phyloP scores from a whole-genome alignment of 202 grass and related monocot species.

The Brachypodium distachyon region DNA sequence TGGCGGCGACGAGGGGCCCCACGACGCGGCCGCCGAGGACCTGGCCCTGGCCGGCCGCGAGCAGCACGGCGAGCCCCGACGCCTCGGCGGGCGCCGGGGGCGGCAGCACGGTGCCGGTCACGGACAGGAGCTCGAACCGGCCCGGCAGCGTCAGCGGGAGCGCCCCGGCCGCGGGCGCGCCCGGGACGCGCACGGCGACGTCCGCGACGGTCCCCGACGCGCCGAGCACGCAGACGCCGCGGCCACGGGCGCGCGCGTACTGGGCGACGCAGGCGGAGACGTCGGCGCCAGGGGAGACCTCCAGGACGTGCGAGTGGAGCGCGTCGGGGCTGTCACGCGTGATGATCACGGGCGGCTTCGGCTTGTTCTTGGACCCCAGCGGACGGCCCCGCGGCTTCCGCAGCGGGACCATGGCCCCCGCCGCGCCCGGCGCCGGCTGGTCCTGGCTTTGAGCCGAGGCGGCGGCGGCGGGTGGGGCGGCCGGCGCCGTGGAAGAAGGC shows the following conservation, averaged over 20 bases:
- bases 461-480: neutral
- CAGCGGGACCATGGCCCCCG: slow-evolving; percentile 32
- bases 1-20: slow-evolving; percentile 41
- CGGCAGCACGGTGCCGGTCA: slow-evolving; percentile 57
- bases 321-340: slow-evolving; percentile 69
- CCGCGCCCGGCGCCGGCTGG: neutral
- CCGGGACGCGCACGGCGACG: slow-evolving; percentile 45
- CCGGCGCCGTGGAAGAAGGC: neutral
- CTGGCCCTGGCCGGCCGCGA: slow-evolving; percentile 57
- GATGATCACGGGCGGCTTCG: slow-evolving; percentile 65
- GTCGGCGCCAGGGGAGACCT: slow-evolving; percentile 42
- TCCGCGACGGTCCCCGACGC: slow-evolving; percentile 43
- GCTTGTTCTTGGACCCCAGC: slow-evolving; percentile 71
- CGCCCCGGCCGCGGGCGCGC: neutral
- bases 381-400: slow-evolving; percentile 47
- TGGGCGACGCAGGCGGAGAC: slow-evolving; percentile 45
- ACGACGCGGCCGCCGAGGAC: slow-evolving; percentile 50
- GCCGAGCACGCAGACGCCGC: slow-evolving; percentile 53
- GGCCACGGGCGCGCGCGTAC: slow-evolving; percentile 50
- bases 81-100: slow-evolving; percentile 50
- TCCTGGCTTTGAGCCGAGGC: neutral
- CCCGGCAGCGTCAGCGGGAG: too few species aligned
- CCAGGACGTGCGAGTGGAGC: slow-evolving; percentile 63
- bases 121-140: slow-evolving; percentile 52
- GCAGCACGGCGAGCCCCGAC: slow-evolving; percentile 40